Base-by-base conservation (phyloP, 31 red algal genomes). In the Endocladia muricata region DNA sequence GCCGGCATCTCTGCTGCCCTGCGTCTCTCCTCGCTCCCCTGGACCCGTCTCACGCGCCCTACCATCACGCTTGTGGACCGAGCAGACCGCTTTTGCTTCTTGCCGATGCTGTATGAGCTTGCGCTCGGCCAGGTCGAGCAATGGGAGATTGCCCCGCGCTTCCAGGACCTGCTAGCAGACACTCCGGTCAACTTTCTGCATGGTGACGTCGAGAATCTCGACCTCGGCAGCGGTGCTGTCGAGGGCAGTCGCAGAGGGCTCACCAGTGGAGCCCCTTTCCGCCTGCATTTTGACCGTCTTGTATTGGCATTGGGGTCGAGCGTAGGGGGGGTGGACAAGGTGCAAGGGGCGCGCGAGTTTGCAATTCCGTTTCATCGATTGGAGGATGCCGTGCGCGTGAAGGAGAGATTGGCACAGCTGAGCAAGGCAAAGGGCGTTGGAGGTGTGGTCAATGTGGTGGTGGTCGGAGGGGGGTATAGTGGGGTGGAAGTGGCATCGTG, bases 61-160 rank as follows among this genome's bases (percentile, higher is more conserved):
- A 66, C 43, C 28, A 88, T 98, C 22, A 91, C 88, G 17, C 68
- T 98, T 17, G 78, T 98, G 32, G 96, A 98, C 74, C 69, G 72
- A 59, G 48, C 64, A 1, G 82, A 92, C 37, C 91, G 87, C 37
- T 98, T 98, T 73, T 79, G 79, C 28, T 98, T 98, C 62, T 61
- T 94, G 54, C 96, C 96, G 3, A 82, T 98, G 77, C 71, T 98
- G 23, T 98, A 98, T 68, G 96, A 98, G 58, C 84, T 93, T 40
- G 81, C 86, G 28, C 38, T 85, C 37, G 91, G 88, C 21, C 80
- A 92, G 47, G 81, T 89, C 8, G 77, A 80, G 21, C 41, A 60
- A 71, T 98, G 92, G 96, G 86, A 98, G 78, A 79, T 98, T 19
- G 96, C 96, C 32, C 96, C 96, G 33, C 76, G 74, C 26, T 98